Percentiles rank a stretch among this genome's conserved stretches.
phyloP scores from a whole-genome alignment of 805 yeast genomes.

The Starmera caribaea region DNA sequence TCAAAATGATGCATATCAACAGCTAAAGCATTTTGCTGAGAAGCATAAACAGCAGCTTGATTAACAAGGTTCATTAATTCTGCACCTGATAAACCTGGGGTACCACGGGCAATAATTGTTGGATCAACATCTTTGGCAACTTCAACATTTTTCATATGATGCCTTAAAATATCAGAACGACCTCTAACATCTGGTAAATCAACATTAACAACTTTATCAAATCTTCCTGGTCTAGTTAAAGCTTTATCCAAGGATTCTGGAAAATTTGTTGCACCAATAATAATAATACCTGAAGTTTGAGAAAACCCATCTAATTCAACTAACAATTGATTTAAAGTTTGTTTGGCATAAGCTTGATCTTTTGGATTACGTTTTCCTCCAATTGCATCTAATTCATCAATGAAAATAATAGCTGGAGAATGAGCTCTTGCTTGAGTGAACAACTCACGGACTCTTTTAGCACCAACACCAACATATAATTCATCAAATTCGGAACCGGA shows the following conservation, averaged over 20 bases:
- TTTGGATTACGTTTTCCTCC: constrained; percentile 97
- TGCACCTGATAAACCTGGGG: constrained; percentile 98
- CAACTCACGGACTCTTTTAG: constrained; percentile 91
- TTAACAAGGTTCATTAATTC: constrained; percentile 91
- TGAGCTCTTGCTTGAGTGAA: constrained; percentile 88
- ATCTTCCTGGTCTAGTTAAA: constrained; percentile 95
- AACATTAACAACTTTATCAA: constrained; percentile 91
- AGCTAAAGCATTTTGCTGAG: constrained; percentile 81
- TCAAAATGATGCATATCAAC: constrained; percentile 91
- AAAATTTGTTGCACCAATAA: constrained; percentile 97
- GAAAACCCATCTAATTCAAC: constrained; percentile 95
- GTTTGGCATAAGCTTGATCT: constrained; percentile 97
- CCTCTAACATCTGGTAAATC: constrained; percentile 98
- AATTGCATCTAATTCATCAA: constrained; percentile 97
- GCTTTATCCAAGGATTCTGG: constrained; percentile 97
- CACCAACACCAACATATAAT: constrained; percentile 97
- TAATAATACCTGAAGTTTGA: constrained; percentile 86
- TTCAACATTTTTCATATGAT: constrained; percentile 87
- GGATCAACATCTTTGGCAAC: constrained; percentile 81
- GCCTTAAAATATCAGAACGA: constrained; percentile 82
- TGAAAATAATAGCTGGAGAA: constrained; percentile 94
- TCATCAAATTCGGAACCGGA: constrained; percentile 98
- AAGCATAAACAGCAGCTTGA: constrained; percentile 97
- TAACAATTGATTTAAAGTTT: constrained; percentile 88
- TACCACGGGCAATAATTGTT: constrained; percentile 86